These are phyloP conservation scores for Phytophthora pistaciae DNA, from an alignment of 352 stramenopile species.

Conservation along the genomic window DNA sequence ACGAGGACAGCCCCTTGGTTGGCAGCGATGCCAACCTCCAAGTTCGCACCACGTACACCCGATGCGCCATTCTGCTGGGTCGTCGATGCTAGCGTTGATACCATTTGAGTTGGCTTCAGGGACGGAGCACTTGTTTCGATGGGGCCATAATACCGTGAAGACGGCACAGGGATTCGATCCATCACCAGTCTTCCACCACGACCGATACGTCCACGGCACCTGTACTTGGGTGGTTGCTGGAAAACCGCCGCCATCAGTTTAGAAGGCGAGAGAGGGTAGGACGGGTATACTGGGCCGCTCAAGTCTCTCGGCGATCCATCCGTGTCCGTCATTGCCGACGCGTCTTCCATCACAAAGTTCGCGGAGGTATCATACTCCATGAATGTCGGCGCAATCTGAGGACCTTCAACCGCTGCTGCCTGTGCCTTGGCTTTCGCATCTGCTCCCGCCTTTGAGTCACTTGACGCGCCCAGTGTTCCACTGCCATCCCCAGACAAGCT, in stretches of 20 bases:
- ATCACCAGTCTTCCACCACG: constrained; percentile 79
- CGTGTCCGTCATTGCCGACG: constrained; percentile 32
- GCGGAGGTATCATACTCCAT: constrained; percentile 81
- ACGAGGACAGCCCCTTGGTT: constrained; percentile 69
- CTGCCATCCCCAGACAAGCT: constrained; percentile 11
- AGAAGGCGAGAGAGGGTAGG: constrained; percentile 70
- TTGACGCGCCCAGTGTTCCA: not conserved
- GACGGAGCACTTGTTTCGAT: constrained; percentile 60
- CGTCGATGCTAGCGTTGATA: not conserved
- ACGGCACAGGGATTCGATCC: constrained; percentile 72
- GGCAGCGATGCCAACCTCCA: constrained; percentile 27
- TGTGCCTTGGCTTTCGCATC: constrained; percentile 25
- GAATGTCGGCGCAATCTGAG: constrained; percentile 56
- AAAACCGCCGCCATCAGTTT: constrained; percentile 77
- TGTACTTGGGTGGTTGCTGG: constrained; percentile 74
- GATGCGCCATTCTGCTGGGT: constrained; percentile 15
- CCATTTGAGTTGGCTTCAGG: constrained; percentile 25
- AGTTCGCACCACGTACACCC: constrained; percentile 7
- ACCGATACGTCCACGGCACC: constrained; percentile 75
- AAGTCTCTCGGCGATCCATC: constrained; percentile 32
- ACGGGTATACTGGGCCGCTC: constrained; percentile 57
- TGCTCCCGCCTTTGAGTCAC: constrained; percentile 15
- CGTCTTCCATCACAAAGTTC: constrained; percentile 66
- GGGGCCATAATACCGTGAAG: constrained; percentile 60
- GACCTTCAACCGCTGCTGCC: constrained; percentile 33